These are phyloP conservation scores for Seminavis robusta DNA, from an alignment of 108 stramenopile genomes.

Conservation along the genomic window DNA sequence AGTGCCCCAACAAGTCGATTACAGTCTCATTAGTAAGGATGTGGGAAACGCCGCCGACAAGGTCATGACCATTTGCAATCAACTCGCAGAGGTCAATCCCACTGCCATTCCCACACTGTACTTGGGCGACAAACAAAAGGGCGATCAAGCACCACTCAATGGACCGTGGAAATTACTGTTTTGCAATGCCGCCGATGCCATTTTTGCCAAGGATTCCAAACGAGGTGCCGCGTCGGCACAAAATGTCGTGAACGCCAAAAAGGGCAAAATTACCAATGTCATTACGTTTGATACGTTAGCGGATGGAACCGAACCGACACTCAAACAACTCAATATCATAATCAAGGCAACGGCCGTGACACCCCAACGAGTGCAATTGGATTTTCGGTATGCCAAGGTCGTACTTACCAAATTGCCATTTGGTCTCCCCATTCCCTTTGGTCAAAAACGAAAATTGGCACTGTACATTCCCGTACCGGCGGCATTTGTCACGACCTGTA, in stretches of 20 bases:
- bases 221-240: constrained; percentile 43
- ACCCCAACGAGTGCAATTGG: constrained; percentile 33
- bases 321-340: constrained; percentile 22
- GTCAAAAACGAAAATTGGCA: constrained; percentile 9
- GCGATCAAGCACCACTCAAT: constrained; percentile 23
- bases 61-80: constrained; percentile 21
- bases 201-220: constrained; percentile 25
- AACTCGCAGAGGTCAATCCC: constrained; percentile 21
- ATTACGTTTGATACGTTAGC: constrained; percentile 26
- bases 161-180: constrained; percentile 61
- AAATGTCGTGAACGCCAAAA: constrained; percentile 28
- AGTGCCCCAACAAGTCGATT: constrained; percentile 55
- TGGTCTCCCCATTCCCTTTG: constrained; percentile 2
- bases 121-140: constrained; percentile 24
- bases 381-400: constrained; percentile 52
- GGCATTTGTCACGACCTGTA: constrained; percentile 18
- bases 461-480: constrained; percentile 39
- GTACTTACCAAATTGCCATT: constrained; percentile 36
- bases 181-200: constrained; percentile 59
- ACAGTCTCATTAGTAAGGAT: constrained; percentile 41
- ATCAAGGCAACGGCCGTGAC: constrained; percentile 21
- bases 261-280: constrained; percentile 33
- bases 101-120: constrained; percentile 16
- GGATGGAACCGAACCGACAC: constrained; percentile 8
- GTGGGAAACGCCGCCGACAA: constrained; percentile 49